phyloP scores from a whole-genome alignment of 768 basidiomycete species.

The Serendipita indica region DNA sequence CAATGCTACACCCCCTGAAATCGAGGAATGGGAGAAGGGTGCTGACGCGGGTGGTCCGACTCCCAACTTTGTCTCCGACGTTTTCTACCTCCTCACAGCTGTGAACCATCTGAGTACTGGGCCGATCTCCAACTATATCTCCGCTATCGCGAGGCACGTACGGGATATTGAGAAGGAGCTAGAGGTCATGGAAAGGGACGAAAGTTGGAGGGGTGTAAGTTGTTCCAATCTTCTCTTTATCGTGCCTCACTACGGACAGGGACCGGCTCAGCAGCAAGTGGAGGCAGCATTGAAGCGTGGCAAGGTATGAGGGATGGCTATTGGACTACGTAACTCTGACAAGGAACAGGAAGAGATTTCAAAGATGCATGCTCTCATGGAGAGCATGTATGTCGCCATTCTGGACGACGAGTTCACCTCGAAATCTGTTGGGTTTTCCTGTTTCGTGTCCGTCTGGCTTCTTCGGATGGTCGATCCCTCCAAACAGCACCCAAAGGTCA shows the following conservation, averaged over 20 bases:
- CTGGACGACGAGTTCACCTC: conserved; percentile 74
- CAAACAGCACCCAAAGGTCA: conserved; percentile 55
- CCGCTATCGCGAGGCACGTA: conserved; percentile 23
- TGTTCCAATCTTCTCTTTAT: background rate
- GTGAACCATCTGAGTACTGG: conserved; percentile 81
- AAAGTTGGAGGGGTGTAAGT: conserved; percentile 71
- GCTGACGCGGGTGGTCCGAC: conserved; percentile 32
- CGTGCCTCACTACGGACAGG: conserved; percentile 26
- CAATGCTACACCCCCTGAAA: conserved; percentile 82
- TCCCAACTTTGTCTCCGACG: conserved; percentile 88
- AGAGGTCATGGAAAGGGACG: conserved; percentile 62
- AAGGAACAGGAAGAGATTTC: conserved; percentile 45
- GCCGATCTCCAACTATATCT: conserved; percentile 39
- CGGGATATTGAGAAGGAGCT: conserved; percentile 51
- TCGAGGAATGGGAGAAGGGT: conserved; percentile 48
- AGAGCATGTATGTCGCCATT: conserved; percentile 74
- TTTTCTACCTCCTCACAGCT: conserved; percentile 79
- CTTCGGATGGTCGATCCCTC: conserved; percentile 78
- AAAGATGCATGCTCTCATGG: conserved; percentile 53
- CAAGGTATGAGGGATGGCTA: conserved; percentile 35
- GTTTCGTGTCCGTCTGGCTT: conserved; percentile 86
- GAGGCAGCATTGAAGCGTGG: conserved; percentile 63
- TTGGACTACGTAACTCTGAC: background rate
- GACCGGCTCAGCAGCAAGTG: conserved; percentile 57
- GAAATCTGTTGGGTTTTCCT: conserved; percentile 67